Percentiles rank a stretch among this genome's conserved stretches.
Conservation (phyloP, 2,329 filamentous ascomycete genomes). For the Botryotinia convoluta region DNA sequence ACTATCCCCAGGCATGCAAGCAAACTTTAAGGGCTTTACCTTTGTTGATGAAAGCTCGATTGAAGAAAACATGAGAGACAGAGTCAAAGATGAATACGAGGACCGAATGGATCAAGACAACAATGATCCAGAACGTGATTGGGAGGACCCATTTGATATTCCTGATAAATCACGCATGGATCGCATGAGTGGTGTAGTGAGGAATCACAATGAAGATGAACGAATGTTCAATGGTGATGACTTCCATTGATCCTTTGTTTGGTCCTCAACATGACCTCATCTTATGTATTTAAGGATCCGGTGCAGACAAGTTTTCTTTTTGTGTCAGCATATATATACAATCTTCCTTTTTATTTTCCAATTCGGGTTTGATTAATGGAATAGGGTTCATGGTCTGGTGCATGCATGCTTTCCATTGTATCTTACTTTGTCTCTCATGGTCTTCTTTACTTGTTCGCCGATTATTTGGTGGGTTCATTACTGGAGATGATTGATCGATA, state of each 20-base stretch:
- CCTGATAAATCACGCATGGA: slow-evolving; percentile 46
- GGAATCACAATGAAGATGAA: slow-evolving; percentile 55
- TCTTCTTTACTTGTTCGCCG: background rate
- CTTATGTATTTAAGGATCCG: slow-evolving; percentile 13
- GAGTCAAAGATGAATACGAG: slow-evolving; percentile 51
- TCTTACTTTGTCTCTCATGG: slow-evolving; percentile 1
- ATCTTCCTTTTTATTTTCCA: slow-evolving; percentile 7
- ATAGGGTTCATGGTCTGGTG: background rate
- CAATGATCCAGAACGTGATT: slow-evolving; percentile 43
- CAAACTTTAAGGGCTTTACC: slow-evolving; percentile 97
- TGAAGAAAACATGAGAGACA: slow-evolving; percentile 73
- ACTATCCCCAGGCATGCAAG: slow-evolving; percentile 90
- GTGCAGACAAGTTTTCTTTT: slow-evolving; percentile 4
- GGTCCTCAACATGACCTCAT: slow-evolving; percentile 14
- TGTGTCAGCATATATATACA: slow-evolving; percentile 7
- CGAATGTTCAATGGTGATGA: slow-evolving; percentile 60
- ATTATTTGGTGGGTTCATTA: background rate
- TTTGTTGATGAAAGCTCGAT: slow-evolving; percentile 98
- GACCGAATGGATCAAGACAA: slow-evolving; percentile 58
- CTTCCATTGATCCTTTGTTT: slow-evolving; percentile 58
- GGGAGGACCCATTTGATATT: slow-evolving; percentile 44
- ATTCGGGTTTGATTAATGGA: background rate
- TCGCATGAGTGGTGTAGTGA: slow-evolving; percentile 63
- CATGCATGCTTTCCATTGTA: slow-evolving; percentile 9
- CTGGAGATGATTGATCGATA: slow-evolving; percentile 5